A percentile compares a stretch with the other conserved stretches of the same genome.
Conservation (phyloP, 352 stramenopile genomes). For the Phytophthora ohioensis region DNA sequence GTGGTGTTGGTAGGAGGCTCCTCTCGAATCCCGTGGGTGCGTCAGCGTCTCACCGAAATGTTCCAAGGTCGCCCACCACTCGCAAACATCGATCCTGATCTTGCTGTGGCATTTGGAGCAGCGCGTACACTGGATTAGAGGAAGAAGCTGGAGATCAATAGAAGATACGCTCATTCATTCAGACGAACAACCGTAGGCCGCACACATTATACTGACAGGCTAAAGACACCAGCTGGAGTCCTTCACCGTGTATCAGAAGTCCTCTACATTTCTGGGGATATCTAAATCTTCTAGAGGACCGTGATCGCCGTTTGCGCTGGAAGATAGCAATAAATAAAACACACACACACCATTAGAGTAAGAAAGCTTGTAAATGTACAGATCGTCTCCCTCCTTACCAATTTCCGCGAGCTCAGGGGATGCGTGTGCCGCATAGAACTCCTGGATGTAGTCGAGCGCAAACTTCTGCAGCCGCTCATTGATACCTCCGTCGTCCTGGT, state of each 20-base stretch:
- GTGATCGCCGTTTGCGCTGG: slow-evolving; percentile 45
- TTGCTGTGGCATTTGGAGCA: slow-evolving; percentile 72
- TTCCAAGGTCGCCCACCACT: slow-evolving; percentile 60
- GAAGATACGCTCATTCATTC: slow-evolving; percentile 18
- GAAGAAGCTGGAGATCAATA: slow-evolving; percentile 21
- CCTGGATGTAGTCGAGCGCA: slow-evolving; percentile 49
- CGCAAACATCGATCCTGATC: slow-evolving; percentile 69
- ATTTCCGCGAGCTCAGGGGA: slow-evolving; percentile 54
- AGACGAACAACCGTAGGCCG: neutral
- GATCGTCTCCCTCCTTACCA: slow-evolving; percentile 31
- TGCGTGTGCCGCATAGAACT: slow-evolving; percentile 49
- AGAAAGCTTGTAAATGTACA: no score
- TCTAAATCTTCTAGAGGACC: slow-evolving; percentile 32
- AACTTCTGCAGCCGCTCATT: slow-evolving; percentile 69
- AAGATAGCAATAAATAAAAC: neutral
- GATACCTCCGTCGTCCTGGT: slow-evolving; percentile 61
- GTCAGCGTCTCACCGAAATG: slow-evolving; percentile 45
- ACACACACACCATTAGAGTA: neutral
- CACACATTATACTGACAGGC: neutral
- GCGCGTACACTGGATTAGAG: slow-evolving; percentile 63
- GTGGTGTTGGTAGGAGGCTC: slow-evolving; percentile 70
- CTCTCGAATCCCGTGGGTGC: slow-evolving; percentile 70
- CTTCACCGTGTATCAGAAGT: neutral
- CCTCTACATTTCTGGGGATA: neutral
- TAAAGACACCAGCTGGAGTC: neutral